Conservation (phyloP, 192 early-diverging fungal species). For the Glomus cerebriforme region DNA sequence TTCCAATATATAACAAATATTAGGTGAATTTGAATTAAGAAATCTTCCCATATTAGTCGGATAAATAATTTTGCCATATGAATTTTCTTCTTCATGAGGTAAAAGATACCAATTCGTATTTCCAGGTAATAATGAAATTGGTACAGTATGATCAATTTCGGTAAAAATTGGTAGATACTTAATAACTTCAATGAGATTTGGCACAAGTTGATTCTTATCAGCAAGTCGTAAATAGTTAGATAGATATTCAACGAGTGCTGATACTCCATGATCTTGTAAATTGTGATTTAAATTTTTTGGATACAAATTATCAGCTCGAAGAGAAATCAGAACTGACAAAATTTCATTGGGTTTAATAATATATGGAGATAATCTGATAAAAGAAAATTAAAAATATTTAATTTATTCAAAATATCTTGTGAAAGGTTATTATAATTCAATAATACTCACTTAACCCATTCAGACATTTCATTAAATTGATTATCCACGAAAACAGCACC, state of each 20-base stretch:
- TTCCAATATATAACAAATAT: neutral
- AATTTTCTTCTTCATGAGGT: neutral
- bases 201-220: neutral
- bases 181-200: neutral
- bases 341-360: neutral
- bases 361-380: neutral
- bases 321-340: neutral
- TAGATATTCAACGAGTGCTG: neutral
- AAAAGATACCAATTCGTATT: neutral
- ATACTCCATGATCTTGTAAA: no score
- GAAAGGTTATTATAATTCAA: no score
- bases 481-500: neutral
- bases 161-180: neutral
- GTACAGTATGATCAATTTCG: neutral
- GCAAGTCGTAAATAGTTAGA: neutral
- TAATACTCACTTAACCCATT: neutral
- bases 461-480: neutral
- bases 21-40: neutral
- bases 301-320: neutral
- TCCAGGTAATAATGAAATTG: neutral
- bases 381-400: neutral
- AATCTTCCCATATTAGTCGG: neutral
- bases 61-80: neutral
- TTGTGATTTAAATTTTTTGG: neutral
- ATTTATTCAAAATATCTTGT: neutral